Percentiles rank a stretch among this genome's conserved stretches.
These are phyloP conservation scores for Cyberlindnera euphorbiae DNA, from an alignment of 805 yeast genomes.

Conservation along the genomic window DNA sequence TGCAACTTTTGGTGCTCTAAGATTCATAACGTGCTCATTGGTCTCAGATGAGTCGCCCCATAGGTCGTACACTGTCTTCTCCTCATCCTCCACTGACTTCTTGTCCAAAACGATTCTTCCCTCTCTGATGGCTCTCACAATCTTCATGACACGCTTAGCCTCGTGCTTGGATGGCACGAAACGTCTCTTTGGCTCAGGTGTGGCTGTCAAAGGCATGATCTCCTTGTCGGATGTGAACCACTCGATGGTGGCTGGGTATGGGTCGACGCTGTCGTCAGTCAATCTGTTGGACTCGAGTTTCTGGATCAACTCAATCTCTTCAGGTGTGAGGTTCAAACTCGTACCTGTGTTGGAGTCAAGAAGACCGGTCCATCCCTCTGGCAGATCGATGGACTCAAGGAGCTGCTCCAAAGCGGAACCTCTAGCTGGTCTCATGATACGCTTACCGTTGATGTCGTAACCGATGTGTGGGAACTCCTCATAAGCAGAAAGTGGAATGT, in stretches of 20 bases:
- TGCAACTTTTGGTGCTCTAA: conserved; percentile 91
- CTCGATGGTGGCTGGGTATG: conserved; percentile 90
- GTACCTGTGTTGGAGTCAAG: conserved; percentile 86
- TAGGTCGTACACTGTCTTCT: conserved; percentile 61
- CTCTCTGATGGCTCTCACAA: conserved; percentile 92
- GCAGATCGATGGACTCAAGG: conserved; percentile 85
- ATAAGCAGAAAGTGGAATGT: conserved; percentile 87
- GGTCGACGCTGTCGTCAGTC: conserved; percentile 75
- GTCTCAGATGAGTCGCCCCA: conserved; percentile 73
- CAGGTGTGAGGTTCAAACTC: conserved; percentile 73
- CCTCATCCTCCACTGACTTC: conserved; percentile 41
- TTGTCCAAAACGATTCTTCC: conserved; percentile 85
- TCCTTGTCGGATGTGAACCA: conserved; percentile 89
- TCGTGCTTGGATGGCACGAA: conserved; percentile 96
- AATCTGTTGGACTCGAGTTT: conserved; percentile 82
- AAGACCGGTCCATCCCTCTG: conserved; percentile 98
- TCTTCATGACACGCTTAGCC: conserved; percentile 93
- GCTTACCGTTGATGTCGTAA: conserved; percentile 92
- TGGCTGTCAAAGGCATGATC: conserved; percentile 86
- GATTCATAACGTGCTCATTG: conserved; percentile 79
- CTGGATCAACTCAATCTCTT: conserved; percentile 83
- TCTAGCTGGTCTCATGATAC: conserved; percentile 98
- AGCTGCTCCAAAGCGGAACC: conserved; percentile 91
- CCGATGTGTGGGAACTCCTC: conserved; percentile 98
- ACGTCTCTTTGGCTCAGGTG: conserved; percentile 96